Evolutionary conservation across 768 basidiomycete species (phyloP), one percentile per base, ranked within the genome.

Genomic region (Lentinula detonsa): DNA sequence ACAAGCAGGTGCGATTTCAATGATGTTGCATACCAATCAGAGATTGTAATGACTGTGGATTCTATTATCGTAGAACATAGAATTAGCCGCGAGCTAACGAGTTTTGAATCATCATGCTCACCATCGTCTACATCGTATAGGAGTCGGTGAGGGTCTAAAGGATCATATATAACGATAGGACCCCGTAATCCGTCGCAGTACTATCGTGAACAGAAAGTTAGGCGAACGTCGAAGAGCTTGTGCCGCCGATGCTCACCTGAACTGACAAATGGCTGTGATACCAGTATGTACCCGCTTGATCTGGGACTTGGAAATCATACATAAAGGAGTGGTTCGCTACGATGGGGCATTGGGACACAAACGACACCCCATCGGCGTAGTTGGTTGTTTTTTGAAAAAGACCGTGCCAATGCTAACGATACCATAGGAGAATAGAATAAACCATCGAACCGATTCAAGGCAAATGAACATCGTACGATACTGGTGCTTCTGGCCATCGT

Each of bases 121-220:
- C 61, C 75, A 63, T 81, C 73, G 57, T 81, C 79, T n/a, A 79
- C 70, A 61, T 81, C 78, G 64, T 82, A 80, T 23, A 82, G 57
- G 21, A 66, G 1, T 4, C 52, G 62, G 40, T 70, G 73, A 15
- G 80, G 81, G 62, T 81, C 80, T 11, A 76, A 48, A 37, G 76
- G 76, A 56, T 70, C 74, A 28, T 74, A 73, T n/a, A 75, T 61
- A 35, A 76, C 64, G 48, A 76, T 62, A 15, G 72, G 62, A 13
- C 75, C 73, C 49, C 76, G 69, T 16, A 75, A 64, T 1, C 74
- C 74, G 63, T 67, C 55, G 18, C 10, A 34, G 34, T 55, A 33
- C 40, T 33, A 18, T 10, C 21, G 21, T 10, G 11, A 5, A n/a
- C 4, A 10, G 21, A 16, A 48, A n/a, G n/a, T 21, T 48, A 1